Evolutionary conservation across 2,329 filamentous ascomycete species (phyloP), one percentile per base, ranked within the genome.

Genomic region (Talaromyces piceae): DNA sequence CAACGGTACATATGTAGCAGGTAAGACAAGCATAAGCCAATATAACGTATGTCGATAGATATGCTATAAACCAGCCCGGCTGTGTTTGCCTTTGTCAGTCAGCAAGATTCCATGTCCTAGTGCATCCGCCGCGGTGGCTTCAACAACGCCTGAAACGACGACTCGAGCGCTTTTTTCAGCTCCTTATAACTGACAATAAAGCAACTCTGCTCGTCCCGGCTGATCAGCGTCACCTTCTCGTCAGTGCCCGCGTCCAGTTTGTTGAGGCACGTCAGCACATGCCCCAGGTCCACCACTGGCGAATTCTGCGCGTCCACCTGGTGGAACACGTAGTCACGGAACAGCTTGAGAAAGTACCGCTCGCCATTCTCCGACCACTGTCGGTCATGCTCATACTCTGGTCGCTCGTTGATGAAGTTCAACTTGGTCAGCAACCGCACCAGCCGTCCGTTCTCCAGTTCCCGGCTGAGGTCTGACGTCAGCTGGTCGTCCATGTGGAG

Each of bases 261-360:
- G 72, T 94, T 96, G 59, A 98, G 71, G 63, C 86, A 91, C 23
- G 79, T 81, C 43, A 98, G 69, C 57, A 97, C 88, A 71, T 97
- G 91, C 3, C 87, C 91, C 52, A 96, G 75, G 64, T 96, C 88
- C 4, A 95, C 77, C 1, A 91, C 85, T 0, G 93, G 87, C 49
- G 87, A 86, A 12, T 89, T 90, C 52, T 88, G 83, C 26, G 81
- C 79, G 65, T 97, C 90, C 11, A 96, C 90, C 63, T 95, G 91
- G 67, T 98, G 93, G 71, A 97, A 98, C 37, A 96, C 88, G 61
- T 94, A 97, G 70, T 98, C 93, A 46, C 93, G 82, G 75, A 97
- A 97, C 7, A 98, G 79, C 71, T 95, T 96, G 57, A 98, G 77
- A 65, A 88, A 87, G 67, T 95, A 97, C 25, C 91, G 82, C 61